Base-by-base conservation (phyloP, 768 basidiomycete genomes). In the Calocybe gangraenosa region DNA sequence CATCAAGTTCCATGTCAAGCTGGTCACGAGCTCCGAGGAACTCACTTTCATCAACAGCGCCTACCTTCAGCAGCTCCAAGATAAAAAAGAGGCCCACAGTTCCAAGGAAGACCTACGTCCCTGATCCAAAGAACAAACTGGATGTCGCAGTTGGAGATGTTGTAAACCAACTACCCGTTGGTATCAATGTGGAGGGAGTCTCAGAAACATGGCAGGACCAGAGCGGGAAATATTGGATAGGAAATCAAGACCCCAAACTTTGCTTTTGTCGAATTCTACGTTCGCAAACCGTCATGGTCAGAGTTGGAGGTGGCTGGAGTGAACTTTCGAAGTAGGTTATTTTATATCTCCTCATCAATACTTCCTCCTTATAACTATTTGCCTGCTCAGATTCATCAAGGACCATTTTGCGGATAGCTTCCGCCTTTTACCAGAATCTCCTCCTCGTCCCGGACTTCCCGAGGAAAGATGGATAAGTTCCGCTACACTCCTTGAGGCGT, bases 221-320 rank as follows among this genome's bases (percentile, higher is more conserved):
- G 65, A 92, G 91, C 50, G 92, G 92, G 15, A 92, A 93, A 58
- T 93, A 94, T 58, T 95, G 91, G 92, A 96, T 95, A 54, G 94
- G 94, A 11, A 84, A 91, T 53, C 81, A 90, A 54, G 90, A 94
- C 41, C 81, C 91, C 5, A 92, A 83, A 62, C 70, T 95, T 23
- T 94, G 91, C 63, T 95, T 92, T 63, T 92, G 92, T 62, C 79
- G 93, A 20, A 95, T 95, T 37, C 67, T 95, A 20, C 82, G 92
- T 9, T 92, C 87, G 1, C 87, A 92, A 56, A 92, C 88, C 0
- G 92, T 95, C 51, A 96, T 96, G 93, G 93, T 97, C 35, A 80
- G 93, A 48, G 91, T 96, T 11, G 93, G 93, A 20, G 94, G 94
- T 28, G 94, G 94, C 14, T 97, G 93, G 93, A 70, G 80, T 44